Evolutionary conservation across 2,329 filamentous ascomycete species (phyloP), one percentile per base, ranked within the genome.

Genomic region (Mollisiaceae sp.): DNA sequence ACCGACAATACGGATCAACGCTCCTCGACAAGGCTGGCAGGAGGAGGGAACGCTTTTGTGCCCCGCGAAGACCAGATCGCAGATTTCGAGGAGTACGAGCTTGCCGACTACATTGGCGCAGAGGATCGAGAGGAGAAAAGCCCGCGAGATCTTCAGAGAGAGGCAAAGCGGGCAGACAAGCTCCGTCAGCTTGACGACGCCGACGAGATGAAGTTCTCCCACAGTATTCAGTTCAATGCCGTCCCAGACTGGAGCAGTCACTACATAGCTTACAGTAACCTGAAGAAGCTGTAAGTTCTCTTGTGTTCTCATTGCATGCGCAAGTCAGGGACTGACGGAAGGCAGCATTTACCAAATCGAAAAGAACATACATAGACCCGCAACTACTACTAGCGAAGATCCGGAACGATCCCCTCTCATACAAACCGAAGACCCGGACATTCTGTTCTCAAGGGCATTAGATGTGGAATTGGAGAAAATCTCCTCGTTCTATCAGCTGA

Each of bases 171-270:
- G 75, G 79, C 80, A 71, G 82, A 85, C 77, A 93, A 93, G 82
- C 85, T 87, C 78, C 82, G 82, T 75, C 86, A 86, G 84, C 88
- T 94, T 74, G 86, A 91, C 73, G 83, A 89, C 73, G 86, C 84
- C 71, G 89, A 91, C 88, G 92, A 93, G 77, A 99, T 99, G 95
- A 98, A 98, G 89, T 99, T 99, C 85, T 98, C 94, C 20, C 95
- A 99, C 79, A 98, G 94, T 80, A 90, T 99, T 74, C 95, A 99
- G 83, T 99, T 99, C 82, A 99, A 99, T 82, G 94, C 95, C 69
- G 95, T 99, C 73, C 95, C 95, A n/a, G 95, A 99, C 80, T 99
- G 95, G 95, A 97, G 93, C 82, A 94, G 90, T 75, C 89, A 98
- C 79, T 99, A 99, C 80, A 96, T 99, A 76, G 92, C 94, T 67